Base-by-base conservation (phyloP, 129 eudicot genomes). In the Solidago caesia region DNA sequence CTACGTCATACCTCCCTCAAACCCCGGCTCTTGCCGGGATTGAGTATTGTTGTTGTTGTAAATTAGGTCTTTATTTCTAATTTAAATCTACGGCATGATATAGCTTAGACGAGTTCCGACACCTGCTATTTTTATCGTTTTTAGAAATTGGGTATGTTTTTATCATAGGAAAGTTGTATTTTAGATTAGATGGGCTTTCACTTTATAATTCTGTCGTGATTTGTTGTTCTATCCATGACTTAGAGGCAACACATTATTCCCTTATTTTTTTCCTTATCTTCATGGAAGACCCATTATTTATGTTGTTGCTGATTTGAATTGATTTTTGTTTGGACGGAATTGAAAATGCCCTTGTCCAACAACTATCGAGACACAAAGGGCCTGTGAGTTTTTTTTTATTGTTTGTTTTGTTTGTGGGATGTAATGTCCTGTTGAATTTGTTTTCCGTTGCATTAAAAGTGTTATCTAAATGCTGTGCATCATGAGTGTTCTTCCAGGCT, bases 361-460 rank as follows among this genome's bases (percentile, higher is more conserved):
- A 80, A 71, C 89, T 92, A 77, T 75, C 98, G 47, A 80, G 84
- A 66, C 98, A 92, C 77, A 85, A 41, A 68, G 98, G 98, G 61
- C 91, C 91, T 63, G 96, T 89, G 83, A 87, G 98, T 79, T 62
- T 72, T 49, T 65, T 51, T 9, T 42, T 55, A n/a, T 44, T 21
- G 3, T 29, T 67, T 44, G 6, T 27, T 53, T 52, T 27, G 52
- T 25, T 4, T 27, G 63, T 26, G 64, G 73, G 66, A 66, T 68
- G 43, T 12, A 16, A 65, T 63, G 46, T 61, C 13, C 58, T 5
- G 15, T 52, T 49, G 26, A 42, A 53, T 51, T 51, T 70, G 47
- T 33, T 72, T 33, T 16, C 62, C 53, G 44, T 53, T 58, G 55
- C 64, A 49, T 55, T 55, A 42, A 72, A 56, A n/a, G 63, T 67